Conservation (phyloP, 495 filamentous ascomycete genomes). For the Talaromyces thailandensis region DNA sequence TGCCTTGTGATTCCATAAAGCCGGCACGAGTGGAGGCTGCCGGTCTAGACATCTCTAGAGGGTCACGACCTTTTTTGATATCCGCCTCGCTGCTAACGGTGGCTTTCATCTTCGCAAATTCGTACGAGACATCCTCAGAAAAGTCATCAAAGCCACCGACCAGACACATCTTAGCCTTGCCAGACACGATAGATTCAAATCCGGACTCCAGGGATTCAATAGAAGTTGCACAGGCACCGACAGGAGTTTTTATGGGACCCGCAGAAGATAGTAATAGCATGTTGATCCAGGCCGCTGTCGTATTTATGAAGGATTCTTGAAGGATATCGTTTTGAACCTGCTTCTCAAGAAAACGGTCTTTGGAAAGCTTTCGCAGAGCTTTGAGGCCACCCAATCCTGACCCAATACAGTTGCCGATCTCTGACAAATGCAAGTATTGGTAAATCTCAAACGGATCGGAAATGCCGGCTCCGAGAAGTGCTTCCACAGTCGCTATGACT, state of each 20-base stretch:
- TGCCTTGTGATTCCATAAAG: conserved; percentile 16
- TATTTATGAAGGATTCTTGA: conserved; percentile 16
- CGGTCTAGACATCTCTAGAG: conserved; percentile 17
- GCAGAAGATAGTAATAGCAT: conserved; percentile 14
- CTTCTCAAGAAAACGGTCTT: conserved; percentile 10
- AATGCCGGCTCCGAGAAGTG: conserved; percentile 13
- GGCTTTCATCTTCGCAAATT: conserved; percentile 15
- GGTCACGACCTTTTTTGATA: conserved; percentile 7
- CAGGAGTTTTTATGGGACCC: conserved; percentile 14
- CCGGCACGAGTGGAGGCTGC: conserved; percentile 9
- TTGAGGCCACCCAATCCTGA: conserved; percentile 10
- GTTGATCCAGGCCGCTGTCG: conserved; percentile 15
- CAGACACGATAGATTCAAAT: conserved; percentile 10
- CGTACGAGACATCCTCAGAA: conserved; percentile 10
- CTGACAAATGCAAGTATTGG: conserved; percentile 15
- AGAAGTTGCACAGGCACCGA: conserved; percentile 16
- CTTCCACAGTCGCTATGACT: conserved; percentile 10
- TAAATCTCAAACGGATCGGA: conserved; percentile 14
- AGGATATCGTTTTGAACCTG: conserved; percentile 13
- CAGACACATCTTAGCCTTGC: conserved; percentile 13
- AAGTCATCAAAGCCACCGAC: conserved; percentile 16
- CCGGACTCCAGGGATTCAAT: conserved; percentile 16
- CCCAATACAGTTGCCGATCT: conserved; percentile 14
- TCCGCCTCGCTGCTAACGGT: conserved; percentile 11
- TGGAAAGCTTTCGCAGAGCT: conserved; percentile 5